These are phyloP conservation scores for Cairneyella variabilis DNA, from an alignment of 495 filamentous ascomycete species.

Conservation along the genomic window DNA sequence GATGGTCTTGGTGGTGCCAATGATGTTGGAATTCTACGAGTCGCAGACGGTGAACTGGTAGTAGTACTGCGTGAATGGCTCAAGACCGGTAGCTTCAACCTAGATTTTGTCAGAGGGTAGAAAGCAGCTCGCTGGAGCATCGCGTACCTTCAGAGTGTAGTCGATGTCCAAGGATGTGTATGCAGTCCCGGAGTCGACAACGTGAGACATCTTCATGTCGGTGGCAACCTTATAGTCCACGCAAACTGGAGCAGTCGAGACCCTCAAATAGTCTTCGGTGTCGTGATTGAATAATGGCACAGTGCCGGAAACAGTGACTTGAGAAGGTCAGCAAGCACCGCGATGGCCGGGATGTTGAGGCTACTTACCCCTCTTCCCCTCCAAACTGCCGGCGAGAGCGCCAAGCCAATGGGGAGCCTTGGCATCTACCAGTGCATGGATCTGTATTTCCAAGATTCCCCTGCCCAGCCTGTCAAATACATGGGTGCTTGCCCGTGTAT, in stretches of 20 bases:
- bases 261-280: conserved; percentile 45
- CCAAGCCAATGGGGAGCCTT: no score
- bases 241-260: conserved; percentile 56
- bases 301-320: neutral
- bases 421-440: no score
- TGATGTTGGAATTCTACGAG: neutral
- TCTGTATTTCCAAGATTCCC: no score
- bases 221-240: conserved; percentile 32
- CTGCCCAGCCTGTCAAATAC: no score
- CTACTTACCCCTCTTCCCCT: no score
- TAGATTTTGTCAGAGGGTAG: no score
- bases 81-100: conserved; percentile 4
- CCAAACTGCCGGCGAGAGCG: no score
- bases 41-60: neutral
- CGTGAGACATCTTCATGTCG: conserved; percentile 33
- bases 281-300: conserved; percentile 24
- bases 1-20: neutral
- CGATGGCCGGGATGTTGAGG: no score
- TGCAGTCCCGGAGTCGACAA: conserved; percentile 44
- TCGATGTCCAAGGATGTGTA: conserved; percentile 66
- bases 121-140: no score
- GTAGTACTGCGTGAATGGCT: neutral
- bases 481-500: no score
- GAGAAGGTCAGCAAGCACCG: no score
- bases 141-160: conserved; percentile 69